Evolutionary conservation across 352 stramenopile species (phyloP), one percentile per base, ranked within the genome.

Genomic region (Pythium grandisporangium): DNA sequence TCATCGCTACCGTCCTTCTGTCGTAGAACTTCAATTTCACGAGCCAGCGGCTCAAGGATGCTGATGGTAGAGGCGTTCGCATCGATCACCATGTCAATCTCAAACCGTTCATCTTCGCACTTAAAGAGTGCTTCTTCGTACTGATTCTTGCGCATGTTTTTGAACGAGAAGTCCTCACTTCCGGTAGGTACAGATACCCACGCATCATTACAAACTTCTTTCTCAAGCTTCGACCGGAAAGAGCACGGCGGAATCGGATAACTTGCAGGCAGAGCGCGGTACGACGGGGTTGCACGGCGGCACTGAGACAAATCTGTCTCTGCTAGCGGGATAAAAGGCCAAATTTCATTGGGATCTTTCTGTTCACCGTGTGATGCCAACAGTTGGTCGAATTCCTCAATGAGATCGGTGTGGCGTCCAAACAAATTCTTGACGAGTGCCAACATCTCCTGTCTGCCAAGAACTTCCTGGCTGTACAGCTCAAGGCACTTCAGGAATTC

Each of bases 401-500:
- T 71, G 7, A 90, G 58, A 33, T 91, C 81, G 7, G 74, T 84
- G 56, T 93, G 78, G 23, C 83, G 71, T 3, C 84, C 81, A 50
- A 96, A 90, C 0, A 96, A 62, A 43, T 96, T 94, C 42, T 70
- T 68, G 29, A 96, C 70, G 17, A 93, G 68, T 30, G 80, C 87
- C 19, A 95, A 43, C 77, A 94, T 91, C 52, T 94, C 81, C 27
- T 90, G 68, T 16, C 80, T 70, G n/a, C 78, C 74, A 12, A 99
- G 55, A 35, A 99, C 91, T 61, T 99, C 95, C 49, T 98, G 91
- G 24, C 89, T 93, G 64, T 98, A 99, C 19, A 99, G 64, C 58
- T 99, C 95, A 11, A 99, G 64, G 41, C 90, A 98, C 64, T 99
- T 99, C 12, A 99, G 66, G 55, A 99, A 99, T 66, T 99, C 95